phyloP scores from a whole-genome alignment of 1,284 basidiomycete genomes.

The Trichosporon sp. region DNA sequence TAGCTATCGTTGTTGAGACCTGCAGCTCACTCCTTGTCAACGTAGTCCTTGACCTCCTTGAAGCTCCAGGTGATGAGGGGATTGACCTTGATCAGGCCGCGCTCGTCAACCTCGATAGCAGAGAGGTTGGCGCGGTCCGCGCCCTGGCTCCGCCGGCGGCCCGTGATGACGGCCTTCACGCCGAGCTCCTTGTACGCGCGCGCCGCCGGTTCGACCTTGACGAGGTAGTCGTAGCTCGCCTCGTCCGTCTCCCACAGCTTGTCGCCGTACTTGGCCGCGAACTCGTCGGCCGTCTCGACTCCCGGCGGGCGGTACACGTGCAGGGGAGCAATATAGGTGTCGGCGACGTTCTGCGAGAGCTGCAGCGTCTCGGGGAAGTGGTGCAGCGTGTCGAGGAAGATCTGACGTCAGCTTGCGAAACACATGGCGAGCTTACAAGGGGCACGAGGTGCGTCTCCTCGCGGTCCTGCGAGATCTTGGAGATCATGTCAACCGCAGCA shows the following conservation, averaged over 20 bases:
- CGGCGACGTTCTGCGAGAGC: slow-evolving; percentile 73
- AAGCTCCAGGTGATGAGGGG: slow-evolving; percentile 91
- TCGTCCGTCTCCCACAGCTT: slow-evolving; percentile 87
- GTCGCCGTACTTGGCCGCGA: slow-evolving; percentile 76
- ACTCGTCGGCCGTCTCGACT: slow-evolving; percentile 65
- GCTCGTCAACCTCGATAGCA: slow-evolving; percentile 86
- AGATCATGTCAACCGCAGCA: slow-evolving; percentile 86
- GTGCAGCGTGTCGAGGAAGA: slow-evolving; percentile 94
- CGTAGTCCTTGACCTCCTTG: slow-evolving; percentile 76
- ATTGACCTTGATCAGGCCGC: slow-evolving; percentile 91
- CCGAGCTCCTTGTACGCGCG: slow-evolving; percentile 77
- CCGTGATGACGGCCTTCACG: slow-evolving; percentile 88
- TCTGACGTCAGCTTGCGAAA: slow-evolving; percentile 42
- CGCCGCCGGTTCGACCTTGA: slow-evolving; percentile 93
- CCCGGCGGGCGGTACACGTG: slow-evolving; percentile 75
- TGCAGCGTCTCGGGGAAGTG: slow-evolving; percentile 92
- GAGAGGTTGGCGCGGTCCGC: slow-evolving; percentile 74
- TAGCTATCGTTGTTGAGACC: not conserved
- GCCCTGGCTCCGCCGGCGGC: slow-evolving; percentile 86
- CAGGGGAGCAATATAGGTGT: slow-evolving; percentile 68
- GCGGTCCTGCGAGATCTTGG: slow-evolving; percentile 58
- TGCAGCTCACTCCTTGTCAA: slow-evolving; percentile 61
- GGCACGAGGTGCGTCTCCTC: slow-evolving; percentile 52
- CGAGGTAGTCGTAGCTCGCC: slow-evolving; percentile 80
- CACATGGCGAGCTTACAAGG: slow-evolving; percentile 31